Evolutionary conservation across 768 basidiomycete species (phyloP).

Genomic region (Suillus ampliporus): DNA sequence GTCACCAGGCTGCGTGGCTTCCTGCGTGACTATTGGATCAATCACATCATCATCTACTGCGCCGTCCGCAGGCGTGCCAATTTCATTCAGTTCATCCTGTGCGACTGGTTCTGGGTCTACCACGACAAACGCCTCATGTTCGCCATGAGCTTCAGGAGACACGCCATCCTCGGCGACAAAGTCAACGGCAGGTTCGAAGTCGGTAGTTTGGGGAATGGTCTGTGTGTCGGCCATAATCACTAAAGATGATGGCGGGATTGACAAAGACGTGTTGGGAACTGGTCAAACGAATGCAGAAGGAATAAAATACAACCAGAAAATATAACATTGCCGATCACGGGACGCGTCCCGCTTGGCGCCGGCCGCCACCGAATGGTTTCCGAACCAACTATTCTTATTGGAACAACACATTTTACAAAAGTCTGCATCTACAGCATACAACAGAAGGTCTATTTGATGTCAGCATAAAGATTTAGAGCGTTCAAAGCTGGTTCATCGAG

Average conservation of each 20-base stretch:
- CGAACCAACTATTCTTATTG: conserved; percentile 7
- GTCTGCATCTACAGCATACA: conserved; percentile 5
- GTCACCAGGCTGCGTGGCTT: conserved; percentile 32
- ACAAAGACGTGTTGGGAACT: conserved; percentile 11
- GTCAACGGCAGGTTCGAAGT: conserved; percentile 28
- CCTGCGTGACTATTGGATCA: conserved; percentile 22
- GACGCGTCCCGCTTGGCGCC: conserved; percentile 18
- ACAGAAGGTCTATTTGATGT: conserved; percentile 32
- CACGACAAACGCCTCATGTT: conserved; percentile 47
- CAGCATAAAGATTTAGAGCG: conserved; percentile 71
- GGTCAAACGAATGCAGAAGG: conserved; percentile 16
- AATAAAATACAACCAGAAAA: conserved; percentile 19
- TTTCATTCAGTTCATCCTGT: conserved; percentile 17
- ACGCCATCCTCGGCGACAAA: conserved; percentile 25
- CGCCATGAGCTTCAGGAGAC: conserved; percentile 34
- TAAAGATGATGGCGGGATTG: conserved; percentile 23
- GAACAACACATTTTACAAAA: not conserved
- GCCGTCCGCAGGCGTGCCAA: conserved; percentile 23
- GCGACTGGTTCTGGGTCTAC: conserved; percentile 33
- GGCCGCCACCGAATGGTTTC: conserved; percentile 16
- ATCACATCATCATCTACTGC: conserved; percentile 23
- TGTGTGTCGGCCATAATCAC: conserved; percentile 46
- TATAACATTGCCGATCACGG: conserved; percentile 15
- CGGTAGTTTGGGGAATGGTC: conserved; percentile 24
- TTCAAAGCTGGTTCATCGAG: conserved; percentile 80